Percentiles rank a stretch among this genome's conserved stretches.
Evolutionary conservation across 768 basidiomycete genomes (phyloP).

Genomic region (Boletus subcaerulescens): DNA sequence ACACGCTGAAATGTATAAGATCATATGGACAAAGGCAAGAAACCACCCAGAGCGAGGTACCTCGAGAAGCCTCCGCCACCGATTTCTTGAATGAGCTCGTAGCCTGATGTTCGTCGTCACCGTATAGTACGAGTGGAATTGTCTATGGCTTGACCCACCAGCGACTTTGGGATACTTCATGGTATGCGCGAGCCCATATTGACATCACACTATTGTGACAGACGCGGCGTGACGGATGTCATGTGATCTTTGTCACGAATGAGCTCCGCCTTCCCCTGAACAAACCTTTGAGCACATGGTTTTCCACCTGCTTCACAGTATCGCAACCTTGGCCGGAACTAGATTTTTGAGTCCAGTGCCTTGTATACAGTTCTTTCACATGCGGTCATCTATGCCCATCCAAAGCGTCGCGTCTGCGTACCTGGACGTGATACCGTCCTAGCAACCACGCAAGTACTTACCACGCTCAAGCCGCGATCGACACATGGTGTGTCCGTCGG

Average conservation of each 20-base stretch:
- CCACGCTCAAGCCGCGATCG: too few species aligned
- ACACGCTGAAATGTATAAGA: constrained; percentile 55
- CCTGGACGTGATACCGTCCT: too few species aligned
- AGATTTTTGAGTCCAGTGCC: too few species aligned
- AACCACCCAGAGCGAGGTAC: constrained; percentile 34
- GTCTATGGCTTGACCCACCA: constrained; percentile 15
- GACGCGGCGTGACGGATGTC: constrained; percentile 21
- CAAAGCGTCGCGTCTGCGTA: too few species aligned
- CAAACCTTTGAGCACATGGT: too few species aligned
- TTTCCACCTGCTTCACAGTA: too few species aligned
- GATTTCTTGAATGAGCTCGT: constrained; percentile 66
- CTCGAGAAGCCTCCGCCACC: constrained; percentile 88
- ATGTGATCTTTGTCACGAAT: constrained; percentile 7
- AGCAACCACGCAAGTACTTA: too few species aligned
- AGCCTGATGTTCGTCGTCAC: constrained; percentile 44
- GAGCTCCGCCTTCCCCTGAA: too few species aligned
- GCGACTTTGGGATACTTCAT: constrained; percentile 35
- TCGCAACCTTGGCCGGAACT: too few species aligned
- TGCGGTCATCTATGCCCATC: too few species aligned
- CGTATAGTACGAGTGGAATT: accelerated
- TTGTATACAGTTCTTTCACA: too few species aligned
- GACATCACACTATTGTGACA: constrained; percentile 22
- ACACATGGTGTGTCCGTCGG: too few species aligned
- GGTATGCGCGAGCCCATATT: constrained; percentile 2
- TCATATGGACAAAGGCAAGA: not conserved